Evolutionary conservation across 164 flowering plant genomes (phyloP), one percentile per base, ranked within the genome.

Genomic region (Magnolia changhungtana): DNA sequence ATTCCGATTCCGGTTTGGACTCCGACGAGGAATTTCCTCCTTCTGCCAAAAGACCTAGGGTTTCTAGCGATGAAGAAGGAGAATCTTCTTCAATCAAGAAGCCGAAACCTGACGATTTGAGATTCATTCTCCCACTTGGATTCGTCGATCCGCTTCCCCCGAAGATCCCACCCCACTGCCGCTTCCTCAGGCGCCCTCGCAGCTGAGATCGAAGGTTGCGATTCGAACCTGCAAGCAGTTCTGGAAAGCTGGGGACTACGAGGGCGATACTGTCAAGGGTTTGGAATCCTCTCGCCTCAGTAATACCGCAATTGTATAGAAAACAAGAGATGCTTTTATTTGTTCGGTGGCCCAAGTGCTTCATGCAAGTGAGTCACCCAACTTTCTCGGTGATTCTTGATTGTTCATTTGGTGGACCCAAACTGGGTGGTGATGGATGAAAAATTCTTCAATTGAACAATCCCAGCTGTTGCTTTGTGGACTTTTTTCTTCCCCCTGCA

Each of bases 221-320:
- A 50, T 61, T 27, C 70, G n/a, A 67, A 72, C 77, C 49, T 76
- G 80, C 66, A 89, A 78, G 86, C 95, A 89, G 86, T 92, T 95
- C 71, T 95, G 98, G 97, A 95, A 90, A 78, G 95, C 98, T 0
- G 97, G 97, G 27, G 97, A 95, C 55, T 95, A 83, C 72, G 97
- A 89, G 3, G 94, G 82, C 2, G 75, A 77, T 75, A 65, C 84
- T 14, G 21, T 49, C 9, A 80, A 74, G 66, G 80, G 79, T 72
- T 85, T 85, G 20, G 50, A 72, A 16, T 37, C 31, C 29, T n/a
- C 76, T 20, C n/a, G 11, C 13, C 21, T 65, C 37, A 31, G 68
- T 65, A 65, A 21, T 65, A 2, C 59, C 5, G 8, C 59, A 31
- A 31, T 31, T 31, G 37, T 31, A 31, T 31, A 31, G 37, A 31